A percentile compares a stretch with the other conserved stretches of the same genome.
These are phyloP conservation scores for Neurospora sp. DNA, from an alignment of 495 filamentous ascomycete genomes.

Conservation along the genomic window DNA sequence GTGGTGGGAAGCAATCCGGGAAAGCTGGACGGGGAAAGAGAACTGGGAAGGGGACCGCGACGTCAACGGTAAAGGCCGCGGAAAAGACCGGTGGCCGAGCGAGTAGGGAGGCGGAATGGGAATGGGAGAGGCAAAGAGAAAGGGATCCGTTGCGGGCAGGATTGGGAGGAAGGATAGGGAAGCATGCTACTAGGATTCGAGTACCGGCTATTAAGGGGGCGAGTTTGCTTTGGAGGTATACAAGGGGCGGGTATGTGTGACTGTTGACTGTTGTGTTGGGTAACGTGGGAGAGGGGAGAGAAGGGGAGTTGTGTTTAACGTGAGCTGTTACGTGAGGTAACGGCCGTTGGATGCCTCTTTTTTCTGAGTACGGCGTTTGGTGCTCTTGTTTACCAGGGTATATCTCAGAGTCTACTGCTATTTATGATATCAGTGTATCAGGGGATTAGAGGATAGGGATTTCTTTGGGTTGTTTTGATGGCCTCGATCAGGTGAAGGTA, in stretches of 20 bases:
- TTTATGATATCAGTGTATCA: background rate
- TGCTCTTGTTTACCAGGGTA: background rate
- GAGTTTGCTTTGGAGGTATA: constrained; percentile 28
- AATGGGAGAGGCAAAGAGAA: constrained; percentile 1
- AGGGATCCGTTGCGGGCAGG: background rate
- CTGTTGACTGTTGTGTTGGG: background rate
- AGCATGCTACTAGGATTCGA: constrained; percentile 4
- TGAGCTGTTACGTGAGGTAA: background rate
- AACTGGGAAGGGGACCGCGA: background rate
- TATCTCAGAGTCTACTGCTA: background rate
- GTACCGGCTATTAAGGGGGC: constrained; percentile 21
- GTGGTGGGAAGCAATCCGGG: background rate
- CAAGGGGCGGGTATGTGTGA: constrained; percentile 17
- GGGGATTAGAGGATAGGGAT: background rate
- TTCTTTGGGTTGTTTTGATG: too few relatives aligned
- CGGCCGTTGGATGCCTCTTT: background rate
- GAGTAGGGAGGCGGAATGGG: background rate
- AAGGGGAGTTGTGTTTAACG: background rate
- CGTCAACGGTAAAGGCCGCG: background rate
- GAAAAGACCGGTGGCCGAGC: background rate
- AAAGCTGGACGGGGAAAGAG: background rate
- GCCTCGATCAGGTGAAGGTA: too few relatives aligned
- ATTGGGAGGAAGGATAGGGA: background rate
- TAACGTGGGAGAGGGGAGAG: background rate
- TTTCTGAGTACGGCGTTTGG: background rate